Percentiles rank a stretch among this genome's conserved stretches.
Conservation (phyloP, 2,329 filamentous ascomycete genomes). For the Pseudogymnoascus sp. region DNA sequence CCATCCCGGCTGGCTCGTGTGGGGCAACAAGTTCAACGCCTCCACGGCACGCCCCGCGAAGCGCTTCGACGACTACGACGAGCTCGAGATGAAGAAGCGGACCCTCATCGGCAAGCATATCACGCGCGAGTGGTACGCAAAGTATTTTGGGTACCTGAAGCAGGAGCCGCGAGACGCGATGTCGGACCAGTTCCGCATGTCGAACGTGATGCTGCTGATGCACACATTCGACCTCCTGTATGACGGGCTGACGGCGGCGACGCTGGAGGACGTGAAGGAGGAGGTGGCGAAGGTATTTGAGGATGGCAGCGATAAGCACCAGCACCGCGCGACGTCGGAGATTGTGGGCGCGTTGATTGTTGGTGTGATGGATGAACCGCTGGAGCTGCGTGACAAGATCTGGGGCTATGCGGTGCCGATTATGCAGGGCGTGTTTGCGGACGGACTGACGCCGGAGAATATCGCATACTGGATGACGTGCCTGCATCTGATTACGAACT, state of each 20-base stretch:
- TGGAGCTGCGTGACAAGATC: conserved; percentile 64
- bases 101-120: conserved; percentile 73
- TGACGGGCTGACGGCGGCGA: conserved; percentile 66
- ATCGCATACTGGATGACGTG: conserved; percentile 92
- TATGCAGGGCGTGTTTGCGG: conserved; percentile 76
- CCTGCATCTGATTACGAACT: conserved; percentile 78
- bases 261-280: conserved; percentile 80
- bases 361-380: conserved; percentile 69
- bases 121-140: conserved; percentile 76
- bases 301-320: conserved; percentile 94
- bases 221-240: conserved; percentile 88
- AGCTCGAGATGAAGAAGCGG: conserved; percentile 65
- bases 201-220: conserved; percentile 76
- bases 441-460: conserved; percentile 90
- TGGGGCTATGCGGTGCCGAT: conserved; percentile 91
- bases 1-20: conserved; percentile 92
- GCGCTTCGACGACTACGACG: conserved; percentile 67
- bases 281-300: conserved; percentile 71
- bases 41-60: conserved; percentile 60
- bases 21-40: conserved; percentile 79
- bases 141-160: conserved; percentile 88
- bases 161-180: conserved; percentile 82
- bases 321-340: conserved; percentile 90
- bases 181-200: conserved; percentile 82
- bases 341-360: conserved; percentile 81